Evolutionary conservation across 2,329 filamentous ascomycete species (phyloP).

Genomic region (Penicillium italicum): DNA sequence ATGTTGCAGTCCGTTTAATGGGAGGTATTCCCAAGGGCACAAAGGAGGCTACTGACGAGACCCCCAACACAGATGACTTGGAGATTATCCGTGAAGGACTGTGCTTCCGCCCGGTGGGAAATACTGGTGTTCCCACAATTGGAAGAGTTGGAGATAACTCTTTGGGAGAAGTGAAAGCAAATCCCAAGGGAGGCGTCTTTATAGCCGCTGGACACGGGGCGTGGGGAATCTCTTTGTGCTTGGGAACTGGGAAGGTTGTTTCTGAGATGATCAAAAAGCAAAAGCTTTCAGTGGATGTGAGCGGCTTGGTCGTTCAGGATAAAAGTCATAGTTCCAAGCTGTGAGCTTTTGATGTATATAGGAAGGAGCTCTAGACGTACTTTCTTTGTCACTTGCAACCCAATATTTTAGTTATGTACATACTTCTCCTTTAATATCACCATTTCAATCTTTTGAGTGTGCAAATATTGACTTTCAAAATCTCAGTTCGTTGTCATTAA

Average conservation of each 20-base stretch:
- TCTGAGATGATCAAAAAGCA: slow-evolving; percentile 65
- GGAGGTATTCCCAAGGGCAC: slow-evolving; percentile 24
- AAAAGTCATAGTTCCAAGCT: neutral
- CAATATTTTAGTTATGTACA: neutral
- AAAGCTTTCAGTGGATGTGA: slow-evolving; percentile 58
- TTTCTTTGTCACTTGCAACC: neutral
- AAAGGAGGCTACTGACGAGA: slow-evolving; percentile 18
- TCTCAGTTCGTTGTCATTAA: neutral
- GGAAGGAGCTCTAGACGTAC: neutral
- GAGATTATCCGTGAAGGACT: slow-evolving; percentile 62
- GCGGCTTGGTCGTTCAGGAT: slow-evolving; percentile 43
- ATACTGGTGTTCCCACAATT: slow-evolving; percentile 62
- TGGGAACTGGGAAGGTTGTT: slow-evolving; percentile 69
- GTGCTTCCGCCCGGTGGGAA: slow-evolving; percentile 70
- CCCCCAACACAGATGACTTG: slow-evolving; percentile 49
- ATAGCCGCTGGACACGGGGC: slow-evolving; percentile 70
- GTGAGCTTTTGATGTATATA: neutral
- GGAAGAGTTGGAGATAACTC: slow-evolving; percentile 54
- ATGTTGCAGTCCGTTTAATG: slow-evolving; percentile 34
- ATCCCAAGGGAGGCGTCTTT: slow-evolving; percentile 58
- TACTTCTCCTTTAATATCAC: too few relatives aligned
- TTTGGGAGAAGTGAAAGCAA: slow-evolving; percentile 50
- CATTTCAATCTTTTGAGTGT: too few relatives aligned
- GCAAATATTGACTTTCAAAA: neutral
- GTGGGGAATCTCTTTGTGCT: slow-evolving; percentile 64